Evolutionary conservation across 2,329 filamentous ascomycete species (phyloP).

Genomic region (Cryphonectria naterciae): DNA sequence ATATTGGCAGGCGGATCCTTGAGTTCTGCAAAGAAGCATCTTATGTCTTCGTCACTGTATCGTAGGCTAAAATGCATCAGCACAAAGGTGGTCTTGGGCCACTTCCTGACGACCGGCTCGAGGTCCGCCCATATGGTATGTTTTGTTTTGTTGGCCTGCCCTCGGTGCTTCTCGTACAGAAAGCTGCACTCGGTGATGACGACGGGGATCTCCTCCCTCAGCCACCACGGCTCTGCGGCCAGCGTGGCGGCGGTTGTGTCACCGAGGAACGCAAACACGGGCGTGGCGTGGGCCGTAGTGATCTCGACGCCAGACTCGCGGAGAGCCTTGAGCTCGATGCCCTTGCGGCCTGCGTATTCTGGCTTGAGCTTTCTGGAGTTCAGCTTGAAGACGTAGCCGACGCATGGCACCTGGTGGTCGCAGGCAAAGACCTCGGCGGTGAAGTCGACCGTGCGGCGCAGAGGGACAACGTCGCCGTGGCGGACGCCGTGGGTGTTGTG

Average conservation of each 20-base stretch:
- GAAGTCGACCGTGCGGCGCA: constrained; percentile 43
- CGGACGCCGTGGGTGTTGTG: constrained; percentile 45
- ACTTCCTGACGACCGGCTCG: constrained; percentile 48
- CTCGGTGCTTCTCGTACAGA: constrained; percentile 46
- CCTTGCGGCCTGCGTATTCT: constrained; percentile 42
- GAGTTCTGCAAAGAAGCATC: constrained; percentile 47
- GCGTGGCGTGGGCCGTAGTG: constrained; percentile 43
- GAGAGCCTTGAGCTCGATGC: constrained; percentile 43
- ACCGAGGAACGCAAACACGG: constrained; percentile 53
- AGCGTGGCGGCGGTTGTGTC: constrained; percentile 50
- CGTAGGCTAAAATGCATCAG: constrained; percentile 53
- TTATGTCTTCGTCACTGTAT: constrained; percentile 47
- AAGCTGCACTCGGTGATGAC: constrained; percentile 57
- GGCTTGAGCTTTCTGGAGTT: constrained; percentile 45
- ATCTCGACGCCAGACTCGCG: constrained; percentile 44
- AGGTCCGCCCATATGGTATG: constrained; percentile 53
- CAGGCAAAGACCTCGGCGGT: constrained; percentile 49
- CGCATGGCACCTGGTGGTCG: constrained; percentile 51
- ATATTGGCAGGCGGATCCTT: constrained; percentile 46
- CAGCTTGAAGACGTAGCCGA: constrained; percentile 51
- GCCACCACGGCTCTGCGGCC: constrained; percentile 45
- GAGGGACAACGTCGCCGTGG: constrained; percentile 42
- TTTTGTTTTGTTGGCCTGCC: constrained; percentile 50
- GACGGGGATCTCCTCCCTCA: constrained; percentile 45
- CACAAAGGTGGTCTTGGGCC: constrained; percentile 49